phyloP scores from a whole-genome alignment of 768 basidiomycete species.

The Naematelia encephala region DNA sequence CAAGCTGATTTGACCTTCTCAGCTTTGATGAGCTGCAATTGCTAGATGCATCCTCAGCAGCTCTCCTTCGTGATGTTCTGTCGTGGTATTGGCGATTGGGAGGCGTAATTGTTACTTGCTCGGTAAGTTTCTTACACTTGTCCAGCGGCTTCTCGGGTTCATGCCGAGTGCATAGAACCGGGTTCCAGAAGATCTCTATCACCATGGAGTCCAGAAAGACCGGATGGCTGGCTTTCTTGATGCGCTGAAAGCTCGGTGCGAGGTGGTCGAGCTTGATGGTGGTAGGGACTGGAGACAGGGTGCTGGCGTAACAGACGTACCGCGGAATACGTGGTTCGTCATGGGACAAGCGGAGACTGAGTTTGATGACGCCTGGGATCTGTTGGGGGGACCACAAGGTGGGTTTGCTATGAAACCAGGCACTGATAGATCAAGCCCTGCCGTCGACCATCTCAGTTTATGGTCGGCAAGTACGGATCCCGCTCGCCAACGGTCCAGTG shows the following conservation, averaged over 20 bases:
- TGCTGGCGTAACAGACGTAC: background rate
- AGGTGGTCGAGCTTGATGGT: conserved; percentile 55
- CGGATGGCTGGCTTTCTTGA: conserved; percentile 61
- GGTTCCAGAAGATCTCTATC: conserved; percentile 59
- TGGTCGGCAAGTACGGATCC: conserved; percentile 55
- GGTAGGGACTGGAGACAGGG: conserved; percentile 55
- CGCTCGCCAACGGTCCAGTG: conserved; percentile 53
- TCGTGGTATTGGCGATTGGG: conserved; percentile 66
- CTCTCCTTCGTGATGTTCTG: conserved; percentile 54
- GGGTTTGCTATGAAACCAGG: conserved; percentile 8
- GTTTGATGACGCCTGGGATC: conserved; percentile 27
- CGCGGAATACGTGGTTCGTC: background rate
- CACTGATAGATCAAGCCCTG: conserved; percentile 2
- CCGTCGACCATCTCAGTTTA: conserved; percentile 55
- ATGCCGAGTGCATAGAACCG: conserved; percentile 57
- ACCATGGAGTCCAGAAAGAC: conserved; percentile 60
- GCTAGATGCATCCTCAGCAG: conserved; percentile 61
- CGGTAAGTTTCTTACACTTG: conserved; percentile 32
- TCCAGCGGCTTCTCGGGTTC: background rate
- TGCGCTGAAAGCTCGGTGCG: conserved; percentile 58
- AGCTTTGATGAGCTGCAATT: conserved; percentile 63
- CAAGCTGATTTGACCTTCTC: no score
- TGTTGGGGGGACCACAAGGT: conserved; percentile 14
- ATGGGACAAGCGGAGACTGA: background rate
- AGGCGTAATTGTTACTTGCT: conserved; percentile 56